Evolutionary conservation across 345 rosid genomes (phyloP).

Genomic region (Jatropha curcas): DNA sequence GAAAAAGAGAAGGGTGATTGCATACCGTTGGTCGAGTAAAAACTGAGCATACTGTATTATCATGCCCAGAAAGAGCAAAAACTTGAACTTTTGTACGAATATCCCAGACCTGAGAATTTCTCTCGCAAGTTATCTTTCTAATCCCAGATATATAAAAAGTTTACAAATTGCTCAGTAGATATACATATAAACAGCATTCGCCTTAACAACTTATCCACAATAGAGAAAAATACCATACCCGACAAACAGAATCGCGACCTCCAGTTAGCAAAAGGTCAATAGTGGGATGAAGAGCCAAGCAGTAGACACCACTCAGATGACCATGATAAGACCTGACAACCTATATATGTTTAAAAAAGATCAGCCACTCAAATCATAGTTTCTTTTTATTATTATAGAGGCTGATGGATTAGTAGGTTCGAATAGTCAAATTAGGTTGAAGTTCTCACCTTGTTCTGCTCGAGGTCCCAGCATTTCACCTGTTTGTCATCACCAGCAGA

Average conservation of each 20-base stretch:
- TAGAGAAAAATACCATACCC: slow-evolving; percentile 48
- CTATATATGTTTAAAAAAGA: slow-evolving; percentile 38
- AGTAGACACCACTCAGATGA: slow-evolving; percentile 96
- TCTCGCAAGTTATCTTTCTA: slow-evolving; percentile 13
- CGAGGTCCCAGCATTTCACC: slow-evolving; percentile 99
- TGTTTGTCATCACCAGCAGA: slow-evolving; percentile 99
- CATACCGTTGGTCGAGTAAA: slow-evolving; percentile 88
- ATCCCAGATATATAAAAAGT: slow-evolving; percentile 14
- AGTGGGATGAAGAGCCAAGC: slow-evolving; percentile 98
- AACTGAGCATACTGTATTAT: slow-evolving; percentile 94
- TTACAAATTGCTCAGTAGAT: background rate
- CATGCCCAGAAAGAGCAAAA: slow-evolving; percentile 94
- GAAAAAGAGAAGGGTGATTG: background rate
- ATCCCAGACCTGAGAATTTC: slow-evolving; percentile 84
- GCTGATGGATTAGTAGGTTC: background rate
- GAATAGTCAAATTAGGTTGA: background rate
- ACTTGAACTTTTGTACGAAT: slow-evolving; percentile 94
- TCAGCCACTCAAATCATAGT: background rate
- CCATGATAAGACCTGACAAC: slow-evolving; percentile 97
- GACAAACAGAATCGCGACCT: slow-evolving; percentile 98
- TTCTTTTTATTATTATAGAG: background rate
- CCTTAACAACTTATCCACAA: background rate
- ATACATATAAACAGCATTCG: background rate
- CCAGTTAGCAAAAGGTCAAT: slow-evolving; percentile 87
- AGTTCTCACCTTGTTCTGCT: slow-evolving; percentile 85